Evolutionary conservation across 306 rosid species (phyloP).

Genomic region (Dalbergia cultrata): DNA sequence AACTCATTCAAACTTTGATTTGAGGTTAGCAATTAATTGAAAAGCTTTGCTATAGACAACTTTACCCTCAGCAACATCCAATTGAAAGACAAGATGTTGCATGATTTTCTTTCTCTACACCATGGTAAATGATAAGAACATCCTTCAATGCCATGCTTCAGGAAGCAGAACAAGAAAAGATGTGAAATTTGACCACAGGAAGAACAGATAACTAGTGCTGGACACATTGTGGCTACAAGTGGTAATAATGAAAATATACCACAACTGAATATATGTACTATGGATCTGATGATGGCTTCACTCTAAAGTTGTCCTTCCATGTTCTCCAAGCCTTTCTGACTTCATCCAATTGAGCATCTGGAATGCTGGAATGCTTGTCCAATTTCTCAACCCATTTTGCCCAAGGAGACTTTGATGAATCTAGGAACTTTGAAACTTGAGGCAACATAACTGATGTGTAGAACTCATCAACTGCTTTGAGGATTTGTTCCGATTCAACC

Average conservation of each 20-base stretch:
- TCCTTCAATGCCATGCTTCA: not conserved
- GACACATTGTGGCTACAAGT: constrained; percentile 5
- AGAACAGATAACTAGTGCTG: constrained; percentile 15
- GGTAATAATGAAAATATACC: constrained; percentile 15
- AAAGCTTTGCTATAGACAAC: not conserved
- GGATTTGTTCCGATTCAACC: constrained; percentile 77
- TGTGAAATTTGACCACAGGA: not conserved
- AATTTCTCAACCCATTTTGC: constrained; percentile 80
- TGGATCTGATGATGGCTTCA: constrained; percentile 40
- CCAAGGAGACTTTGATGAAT: constrained; percentile 83
- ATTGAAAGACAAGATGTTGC: constrained; percentile 1
- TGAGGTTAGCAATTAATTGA: not conserved
- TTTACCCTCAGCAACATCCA: not conserved
- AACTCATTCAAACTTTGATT: no score
- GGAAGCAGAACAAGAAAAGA: constrained; percentile 9
- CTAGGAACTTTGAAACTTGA: constrained; percentile 70
- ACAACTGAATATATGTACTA: constrained; percentile 33
- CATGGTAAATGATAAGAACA: not conserved
- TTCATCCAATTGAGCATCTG: constrained; percentile 68
- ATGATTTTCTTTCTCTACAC: constrained; percentile 9
- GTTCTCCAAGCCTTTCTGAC: constrained; percentile 79
- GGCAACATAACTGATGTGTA: constrained; percentile 78
- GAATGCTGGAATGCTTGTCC: constrained; percentile 74
- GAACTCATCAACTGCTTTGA: constrained; percentile 73
- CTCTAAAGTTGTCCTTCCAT: constrained; percentile 70